phyloP scores from a whole-genome alignment of 805 yeast genomes.

The Kodamaea restingae region DNA sequence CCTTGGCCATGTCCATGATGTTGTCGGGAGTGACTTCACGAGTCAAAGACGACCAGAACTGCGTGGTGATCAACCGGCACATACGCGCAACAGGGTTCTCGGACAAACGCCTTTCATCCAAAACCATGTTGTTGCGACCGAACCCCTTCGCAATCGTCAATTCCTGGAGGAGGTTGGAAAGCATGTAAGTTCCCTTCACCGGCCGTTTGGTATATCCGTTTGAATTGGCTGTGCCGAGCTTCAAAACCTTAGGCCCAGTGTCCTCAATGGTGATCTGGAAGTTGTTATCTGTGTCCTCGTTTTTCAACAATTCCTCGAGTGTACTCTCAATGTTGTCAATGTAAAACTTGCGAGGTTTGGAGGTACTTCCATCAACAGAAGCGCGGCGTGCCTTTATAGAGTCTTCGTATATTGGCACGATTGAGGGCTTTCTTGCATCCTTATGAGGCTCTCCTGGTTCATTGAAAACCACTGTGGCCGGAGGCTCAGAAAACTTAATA shows the following conservation, averaged over 20 bases:
- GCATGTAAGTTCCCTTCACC: constrained; percentile 84
- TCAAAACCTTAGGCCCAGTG: constrained; percentile 76
- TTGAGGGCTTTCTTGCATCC: constrained; percentile 15
- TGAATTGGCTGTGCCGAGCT: constrained; percentile 79
- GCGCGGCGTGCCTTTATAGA: constrained; percentile 21
- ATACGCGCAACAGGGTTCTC: constrained; percentile 85
- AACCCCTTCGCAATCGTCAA: constrained; percentile 78
- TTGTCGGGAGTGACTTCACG: constrained; percentile 61
- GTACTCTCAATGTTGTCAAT: constrained; percentile 75
- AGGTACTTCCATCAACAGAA: constrained; percentile 28
- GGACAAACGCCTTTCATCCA: constrained; percentile 78
- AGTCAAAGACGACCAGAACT: constrained; percentile 79
- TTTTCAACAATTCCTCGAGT: constrained; percentile 58
- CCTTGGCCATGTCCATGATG: constrained; percentile 67
- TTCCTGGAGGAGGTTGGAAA: constrained; percentile 83
- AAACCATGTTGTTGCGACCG: constrained; percentile 71
- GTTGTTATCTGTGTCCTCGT: constrained; percentile 83
- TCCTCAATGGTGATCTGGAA: constrained; percentile 84
- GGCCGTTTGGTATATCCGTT: constrained; percentile 71
- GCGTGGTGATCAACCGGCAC: constrained; percentile 64
- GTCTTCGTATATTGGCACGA: constrained; percentile 26
- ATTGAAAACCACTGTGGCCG: not conserved
- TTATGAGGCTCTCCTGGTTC: not conserved
- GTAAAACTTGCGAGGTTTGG: constrained; percentile 50
- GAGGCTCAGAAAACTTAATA: not conserved